These are phyloP conservation scores for Peronospora destructor DNA, from an alignment of 352 stramenopile genomes.

Conservation along the genomic window DNA sequence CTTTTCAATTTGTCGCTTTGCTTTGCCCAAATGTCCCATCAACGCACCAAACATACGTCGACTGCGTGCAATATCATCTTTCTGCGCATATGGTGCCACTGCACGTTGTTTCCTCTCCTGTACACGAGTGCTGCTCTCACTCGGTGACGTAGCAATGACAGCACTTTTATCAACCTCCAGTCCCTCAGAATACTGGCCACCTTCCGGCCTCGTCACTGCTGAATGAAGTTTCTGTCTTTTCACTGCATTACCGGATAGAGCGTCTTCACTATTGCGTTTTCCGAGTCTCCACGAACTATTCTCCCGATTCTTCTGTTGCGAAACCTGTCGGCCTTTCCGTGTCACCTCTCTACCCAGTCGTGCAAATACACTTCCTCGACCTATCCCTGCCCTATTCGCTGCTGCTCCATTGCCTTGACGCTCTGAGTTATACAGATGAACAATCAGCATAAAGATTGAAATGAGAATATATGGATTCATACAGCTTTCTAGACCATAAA, in stretches of 20 bases:
- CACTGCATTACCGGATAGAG: constrained; percentile 1
- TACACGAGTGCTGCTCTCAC: constrained; percentile 9
- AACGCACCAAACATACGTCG: constrained; percentile 77
- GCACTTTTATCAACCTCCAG: constrained; percentile 11
- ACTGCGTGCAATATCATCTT: constrained; percentile 59
- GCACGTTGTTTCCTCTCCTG: constrained; percentile 45
- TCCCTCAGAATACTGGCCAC: constrained; percentile 12
- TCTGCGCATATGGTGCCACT: constrained; percentile 50
- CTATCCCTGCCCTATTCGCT: background rate
- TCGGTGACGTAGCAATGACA: constrained; percentile 9
- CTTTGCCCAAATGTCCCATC: constrained; percentile 75
- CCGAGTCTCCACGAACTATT: constrained; percentile 23
- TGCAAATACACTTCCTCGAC: constrained; percentile 26
- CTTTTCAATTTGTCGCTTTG: constrained; percentile 74
- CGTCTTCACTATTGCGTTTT: constrained; percentile 33
- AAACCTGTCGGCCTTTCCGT: constrained; percentile 13
- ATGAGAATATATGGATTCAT: background rate
- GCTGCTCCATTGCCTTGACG: constrained; percentile 12
- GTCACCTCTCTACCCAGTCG: constrained; percentile 29
- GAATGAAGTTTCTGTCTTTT: constrained; percentile 47
- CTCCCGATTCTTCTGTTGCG: constrained; percentile 20
- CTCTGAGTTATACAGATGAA: constrained; percentile 14
- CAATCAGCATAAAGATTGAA: constrained; percentile 22
- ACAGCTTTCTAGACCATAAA: background rate
- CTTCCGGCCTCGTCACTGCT: constrained; percentile 28